Evolutionary conservation across 768 basidiomycete species (phyloP), one percentile per base, ranked within the genome.

Genomic region (Suillus subaureus): DNA sequence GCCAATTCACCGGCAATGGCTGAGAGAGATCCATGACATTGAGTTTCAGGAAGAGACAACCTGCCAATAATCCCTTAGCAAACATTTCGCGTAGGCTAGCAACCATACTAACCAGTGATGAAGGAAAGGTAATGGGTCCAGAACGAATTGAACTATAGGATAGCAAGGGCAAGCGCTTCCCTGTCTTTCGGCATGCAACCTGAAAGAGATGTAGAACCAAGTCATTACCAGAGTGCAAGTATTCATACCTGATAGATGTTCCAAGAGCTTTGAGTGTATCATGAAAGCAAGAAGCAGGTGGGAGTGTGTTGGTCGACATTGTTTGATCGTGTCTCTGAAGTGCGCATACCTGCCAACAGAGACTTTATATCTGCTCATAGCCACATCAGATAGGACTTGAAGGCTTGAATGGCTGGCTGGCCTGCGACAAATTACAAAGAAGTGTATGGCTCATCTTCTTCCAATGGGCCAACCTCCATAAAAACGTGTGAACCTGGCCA

Each of bases 401-500:
- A 21, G 13, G 13, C 9, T 35, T 55, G 54, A 6, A 21, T 60
- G 58, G 58, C 26, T 60, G 58, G 58, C 6, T 60, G 58, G 39
- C 58, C 40, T 26, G 18, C 26, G 39, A 4, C 11, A 12, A 18
- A 26, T 40, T 18, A 26, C 57, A 26, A 28, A 60, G 37, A 60
- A 60, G 58, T 6, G 8, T 18, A 42, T 60, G 40, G 58, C 40
- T 13, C 26, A 12, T 42, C 26, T 40, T 6, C 39, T 58, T 12
- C 39, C 58, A 26, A 42, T 18, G 23, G n/a, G 12, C 56, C 58
- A 58, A 28, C 58, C 58, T 28, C 11, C 4, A 55, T 33, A 28
- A 18, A 18, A 60, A 42, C 58, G 58, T 60, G 58, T 21, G 28
- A 40, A 28, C 58, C 16, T 60, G 26, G 58, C 58, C 58, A 60